phyloP scores from a whole-genome alignment of 177 flowering plant species.

The Vitis hybrid region DNA sequence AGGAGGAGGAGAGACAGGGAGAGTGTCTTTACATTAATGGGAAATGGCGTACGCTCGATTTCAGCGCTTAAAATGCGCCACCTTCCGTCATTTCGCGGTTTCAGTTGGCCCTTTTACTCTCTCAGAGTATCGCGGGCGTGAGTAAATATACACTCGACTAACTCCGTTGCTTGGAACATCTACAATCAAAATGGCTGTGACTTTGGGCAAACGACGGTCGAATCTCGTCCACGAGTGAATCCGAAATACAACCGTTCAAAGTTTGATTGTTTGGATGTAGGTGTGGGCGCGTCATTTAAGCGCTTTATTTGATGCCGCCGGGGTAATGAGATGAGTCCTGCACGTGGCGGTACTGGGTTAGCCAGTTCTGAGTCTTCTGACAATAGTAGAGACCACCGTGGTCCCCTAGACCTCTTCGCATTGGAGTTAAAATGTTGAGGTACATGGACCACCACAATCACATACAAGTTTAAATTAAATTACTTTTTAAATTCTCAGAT shows the following conservation, averaged over 20 bases:
- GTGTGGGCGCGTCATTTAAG: background rate
- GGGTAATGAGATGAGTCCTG: no score
- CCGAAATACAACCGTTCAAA: background rate
- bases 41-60: conserved; percentile 16
- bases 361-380: background rate
- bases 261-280: conserved; percentile 2
- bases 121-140: background rate
- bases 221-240: background rate
- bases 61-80: conserved; percentile 29
- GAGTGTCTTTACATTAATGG: background rate
- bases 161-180: no score
- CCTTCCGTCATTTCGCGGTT: conserved; percentile 15
- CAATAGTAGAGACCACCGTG: background rate
- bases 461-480: no score
- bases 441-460: no score
- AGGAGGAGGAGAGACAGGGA: background rate
- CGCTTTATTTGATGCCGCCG: background rate
- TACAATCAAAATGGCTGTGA: no score
- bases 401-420: background rate
- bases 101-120: background rate
- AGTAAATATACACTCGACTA: background rate
- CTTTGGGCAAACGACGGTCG: no score
- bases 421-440: background rate
- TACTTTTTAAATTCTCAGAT: no score
- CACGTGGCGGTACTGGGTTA: no score